Percentiles rank a stretch among this genome's conserved stretches.
Evolutionary conservation across 345 rosid genomes (phyloP).

Genomic region (Citrus sp.): DNA sequence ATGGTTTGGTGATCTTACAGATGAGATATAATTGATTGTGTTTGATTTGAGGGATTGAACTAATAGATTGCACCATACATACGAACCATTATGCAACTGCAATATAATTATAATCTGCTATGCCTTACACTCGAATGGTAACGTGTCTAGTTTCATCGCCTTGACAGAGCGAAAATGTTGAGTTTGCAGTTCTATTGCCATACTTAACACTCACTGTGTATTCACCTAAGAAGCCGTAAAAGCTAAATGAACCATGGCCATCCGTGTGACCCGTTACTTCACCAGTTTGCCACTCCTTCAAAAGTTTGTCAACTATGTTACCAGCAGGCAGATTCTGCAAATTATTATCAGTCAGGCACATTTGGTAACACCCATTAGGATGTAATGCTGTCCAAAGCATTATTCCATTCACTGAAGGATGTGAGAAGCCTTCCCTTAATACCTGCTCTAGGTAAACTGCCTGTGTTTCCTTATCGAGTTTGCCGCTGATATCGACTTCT

Average conservation of each 20-base stretch:
- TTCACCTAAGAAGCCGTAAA: slow-evolving; percentile 71
- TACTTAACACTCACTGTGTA: slow-evolving; percentile 31
- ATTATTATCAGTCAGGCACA: slow-evolving; percentile 70
- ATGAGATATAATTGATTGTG: background rate
- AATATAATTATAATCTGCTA: background rate
- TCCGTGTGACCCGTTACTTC: slow-evolving; percentile 35
- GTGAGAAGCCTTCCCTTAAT: slow-evolving; percentile 83
- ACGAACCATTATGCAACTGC: too few relatives aligned
- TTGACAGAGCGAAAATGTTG: slow-evolving; percentile 44
- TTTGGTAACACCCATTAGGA: slow-evolving; percentile 71
- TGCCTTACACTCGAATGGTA: slow-evolving; percentile 35
- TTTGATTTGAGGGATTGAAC: too few relatives aligned
- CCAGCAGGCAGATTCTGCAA: slow-evolving; percentile 71
- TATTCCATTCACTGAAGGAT: slow-evolving; percentile 76
- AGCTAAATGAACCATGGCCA: slow-evolving; percentile 62
- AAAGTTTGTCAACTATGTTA: slow-evolving; percentile 55
- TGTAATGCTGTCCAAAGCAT: slow-evolving; percentile 86
- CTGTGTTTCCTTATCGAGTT: slow-evolving; percentile 47
- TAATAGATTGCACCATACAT: too few relatives aligned
- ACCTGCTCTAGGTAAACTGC: slow-evolving; percentile 68
- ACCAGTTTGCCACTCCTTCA: slow-evolving; percentile 56
- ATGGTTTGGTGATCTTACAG: too few relatives aligned
- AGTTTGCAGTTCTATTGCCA: slow-evolving; percentile 33
- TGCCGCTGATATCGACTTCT: slow-evolving; percentile 63
- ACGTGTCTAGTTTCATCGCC: slow-evolving; percentile 63